phyloP scores from a whole-genome alignment of 2,329 filamentous ascomycete species.

The Aspergillus tubingensis region DNA sequence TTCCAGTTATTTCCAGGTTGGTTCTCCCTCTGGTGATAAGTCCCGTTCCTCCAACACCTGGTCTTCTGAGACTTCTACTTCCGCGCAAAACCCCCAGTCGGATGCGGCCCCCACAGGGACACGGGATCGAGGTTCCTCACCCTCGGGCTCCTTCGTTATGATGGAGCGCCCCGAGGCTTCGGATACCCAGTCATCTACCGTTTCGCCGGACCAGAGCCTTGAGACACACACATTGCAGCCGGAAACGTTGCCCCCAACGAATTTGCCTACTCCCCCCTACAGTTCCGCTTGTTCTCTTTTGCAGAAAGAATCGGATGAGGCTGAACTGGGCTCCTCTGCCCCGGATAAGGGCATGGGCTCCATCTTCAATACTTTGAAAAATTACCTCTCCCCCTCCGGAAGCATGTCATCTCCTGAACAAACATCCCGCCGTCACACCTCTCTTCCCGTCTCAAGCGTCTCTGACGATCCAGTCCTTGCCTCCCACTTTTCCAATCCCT shows the following conservation, averaged over 20 bases:
- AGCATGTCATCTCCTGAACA: constrained; percentile 34
- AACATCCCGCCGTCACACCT: constrained; percentile 48
- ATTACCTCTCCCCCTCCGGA: constrained; percentile 43
- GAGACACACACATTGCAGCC: constrained; percentile 29
- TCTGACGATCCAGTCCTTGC: constrained; percentile 67
- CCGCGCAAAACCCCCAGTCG: constrained; percentile 28
- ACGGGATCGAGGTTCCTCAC: constrained; percentile 32
- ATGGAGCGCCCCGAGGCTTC: constrained; percentile 41
- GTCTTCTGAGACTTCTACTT: constrained; percentile 33
- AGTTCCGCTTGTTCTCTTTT: constrained; percentile 46
- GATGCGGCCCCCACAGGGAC: constrained; percentile 26
- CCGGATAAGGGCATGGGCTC: constrained; percentile 43
- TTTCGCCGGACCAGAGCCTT: constrained; percentile 27
- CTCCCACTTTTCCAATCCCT: constrained; percentile 69
- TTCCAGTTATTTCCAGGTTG: constrained; percentile 99
- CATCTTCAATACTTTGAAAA: constrained; percentile 48
- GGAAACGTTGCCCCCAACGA: constrained; percentile 36
- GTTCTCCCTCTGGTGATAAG: constrained; percentile 78
- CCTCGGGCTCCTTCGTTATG: constrained; percentile 46
- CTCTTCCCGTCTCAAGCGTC: constrained; percentile 63
- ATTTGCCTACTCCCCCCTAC: constrained; percentile 47
- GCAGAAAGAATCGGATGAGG: constrained; percentile 46
- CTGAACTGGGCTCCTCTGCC: constrained; percentile 40
- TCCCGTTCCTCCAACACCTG: constrained; percentile 47
- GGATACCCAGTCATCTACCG: constrained; percentile 32